Evolutionary conservation across 768 basidiomycete species (phyloP).

Genomic region (Cystobasidium tubakii): DNA sequence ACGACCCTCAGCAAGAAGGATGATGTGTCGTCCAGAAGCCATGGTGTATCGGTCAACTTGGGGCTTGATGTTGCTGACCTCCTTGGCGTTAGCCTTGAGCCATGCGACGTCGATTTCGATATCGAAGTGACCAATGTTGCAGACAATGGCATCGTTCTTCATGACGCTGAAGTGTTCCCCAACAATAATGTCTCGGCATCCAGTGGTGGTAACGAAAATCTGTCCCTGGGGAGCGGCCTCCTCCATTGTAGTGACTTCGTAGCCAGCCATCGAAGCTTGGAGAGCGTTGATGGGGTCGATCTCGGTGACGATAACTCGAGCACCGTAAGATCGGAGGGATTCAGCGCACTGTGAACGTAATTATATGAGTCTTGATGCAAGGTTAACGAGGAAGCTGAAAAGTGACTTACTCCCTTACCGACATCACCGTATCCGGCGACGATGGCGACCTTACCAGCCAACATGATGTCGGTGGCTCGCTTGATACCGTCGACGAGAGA

Average conservation of each 20-base stretch:
- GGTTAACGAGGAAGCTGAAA: conserved; percentile 11
- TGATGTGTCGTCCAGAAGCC: conserved; percentile 83
- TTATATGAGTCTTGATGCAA: background rate
- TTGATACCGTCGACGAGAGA: conserved; percentile 99
- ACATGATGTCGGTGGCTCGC: conserved; percentile 99
- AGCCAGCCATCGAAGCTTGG: conserved; percentile 99
- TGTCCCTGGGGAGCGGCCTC: conserved; percentile 83
- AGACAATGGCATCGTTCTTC: conserved; percentile 98
- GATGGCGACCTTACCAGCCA: conserved; percentile 97
- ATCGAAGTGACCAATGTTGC: conserved; percentile 62
- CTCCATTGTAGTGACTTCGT: conserved; percentile 98
- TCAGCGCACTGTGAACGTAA: conserved; percentile 72
- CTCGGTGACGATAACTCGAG: conserved; percentile 91
- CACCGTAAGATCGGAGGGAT: conserved; percentile 92
- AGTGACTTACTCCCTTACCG: conserved; percentile 88
- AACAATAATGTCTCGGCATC: conserved; percentile 96
- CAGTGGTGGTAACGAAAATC: conserved; percentile 95
- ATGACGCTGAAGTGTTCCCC: conserved; percentile 83
- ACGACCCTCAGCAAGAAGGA: conserved; percentile 96
- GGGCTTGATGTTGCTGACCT: conserved; percentile 86
- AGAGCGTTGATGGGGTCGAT: conserved; percentile 99
- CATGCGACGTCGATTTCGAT: conserved; percentile 87
- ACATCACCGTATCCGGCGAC: conserved; percentile 99
- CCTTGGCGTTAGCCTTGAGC: conserved; percentile 86
- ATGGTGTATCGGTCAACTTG: conserved; percentile 98